phyloP scores from a whole-genome alignment of 164 flowering plant genomes.

The Sextonia rubra region DNA sequence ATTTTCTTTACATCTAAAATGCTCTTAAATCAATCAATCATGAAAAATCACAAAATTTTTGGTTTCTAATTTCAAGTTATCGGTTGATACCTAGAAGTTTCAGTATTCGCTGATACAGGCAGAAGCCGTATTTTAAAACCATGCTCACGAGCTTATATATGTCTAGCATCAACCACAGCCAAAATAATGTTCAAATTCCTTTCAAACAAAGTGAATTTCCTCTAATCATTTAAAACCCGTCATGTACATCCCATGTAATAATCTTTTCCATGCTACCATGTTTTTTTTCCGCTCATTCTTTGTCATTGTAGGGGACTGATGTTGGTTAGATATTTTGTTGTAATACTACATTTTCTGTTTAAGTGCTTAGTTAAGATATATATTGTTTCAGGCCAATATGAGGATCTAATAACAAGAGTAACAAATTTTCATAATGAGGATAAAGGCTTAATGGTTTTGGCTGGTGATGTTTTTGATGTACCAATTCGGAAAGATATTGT shows the following conservation, averaged over 20 bases:
- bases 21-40: too few species aligned
- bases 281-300: background rate
- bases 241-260: background rate
- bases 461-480: slow-evolving; percentile 96
- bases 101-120: too few species aligned
- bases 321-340: background rate
- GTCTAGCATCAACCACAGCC: background rate
- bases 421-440: slow-evolving; percentile 85
- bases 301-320: background rate
- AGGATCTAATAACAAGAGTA: slow-evolving; percentile 80
- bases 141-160: too few species aligned
- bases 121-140: too few species aligned
- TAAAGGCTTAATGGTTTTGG: slow-evolving; percentile 78
- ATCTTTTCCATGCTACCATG: background rate
- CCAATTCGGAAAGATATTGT: slow-evolving; percentile 93
- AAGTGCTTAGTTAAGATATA: slow-evolving; percentile 10
- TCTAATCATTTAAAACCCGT: background rate
- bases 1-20: too few species aligned
- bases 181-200: background rate
- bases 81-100: too few species aligned
- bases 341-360: background rate
- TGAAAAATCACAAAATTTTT: too few species aligned
- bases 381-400: slow-evolving; percentile 43
- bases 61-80: too few species aligned
- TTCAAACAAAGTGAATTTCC: background rate